A percentile compares a stretch with the other conserved stretches of the same genome.
Conservation (phyloP, 192 early-diverging fungal genomes). For the Blastocladiella britannica region DNA sequence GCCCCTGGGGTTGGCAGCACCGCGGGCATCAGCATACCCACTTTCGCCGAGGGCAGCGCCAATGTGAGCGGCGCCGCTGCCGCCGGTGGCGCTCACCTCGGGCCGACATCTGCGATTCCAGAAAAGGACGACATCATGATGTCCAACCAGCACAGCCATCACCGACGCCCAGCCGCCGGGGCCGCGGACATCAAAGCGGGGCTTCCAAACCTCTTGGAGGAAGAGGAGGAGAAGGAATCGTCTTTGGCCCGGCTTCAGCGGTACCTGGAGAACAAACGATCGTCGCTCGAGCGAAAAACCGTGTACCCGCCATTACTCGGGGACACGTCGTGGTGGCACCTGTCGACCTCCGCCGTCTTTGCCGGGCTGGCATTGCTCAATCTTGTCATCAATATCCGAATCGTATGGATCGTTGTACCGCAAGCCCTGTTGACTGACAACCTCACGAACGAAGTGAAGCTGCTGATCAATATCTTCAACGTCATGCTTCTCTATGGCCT, state of each 20-base stretch:
- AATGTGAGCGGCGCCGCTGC: too few species aligned
- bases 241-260: not conserved
- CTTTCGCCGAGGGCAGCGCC: too few species aligned
- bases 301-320: not conserved
- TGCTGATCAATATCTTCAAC: not conserved
- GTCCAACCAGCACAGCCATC: not conserved
- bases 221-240: not conserved
- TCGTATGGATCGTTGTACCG: too few species aligned
- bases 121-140: too few species aligned
- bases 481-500: not conserved
- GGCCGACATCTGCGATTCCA: too few species aligned
- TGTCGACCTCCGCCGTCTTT: not conserved
- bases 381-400: not conserved
- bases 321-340: not conserved
- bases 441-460: not conserved
- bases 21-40: too few species aligned
- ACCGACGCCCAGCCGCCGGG: not conserved
- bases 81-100: too few species aligned
- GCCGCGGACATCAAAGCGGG: too few species aligned
- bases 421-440: not conserved
- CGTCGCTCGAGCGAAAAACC: not conserved
- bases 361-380: not conserved
- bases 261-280: not conserved
- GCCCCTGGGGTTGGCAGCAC: too few species aligned
- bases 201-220: not conserved